phyloP scores from a whole-genome alignment of 2,329 filamentous ascomycete species.

The Cladophialophora exuberans region DNA sequence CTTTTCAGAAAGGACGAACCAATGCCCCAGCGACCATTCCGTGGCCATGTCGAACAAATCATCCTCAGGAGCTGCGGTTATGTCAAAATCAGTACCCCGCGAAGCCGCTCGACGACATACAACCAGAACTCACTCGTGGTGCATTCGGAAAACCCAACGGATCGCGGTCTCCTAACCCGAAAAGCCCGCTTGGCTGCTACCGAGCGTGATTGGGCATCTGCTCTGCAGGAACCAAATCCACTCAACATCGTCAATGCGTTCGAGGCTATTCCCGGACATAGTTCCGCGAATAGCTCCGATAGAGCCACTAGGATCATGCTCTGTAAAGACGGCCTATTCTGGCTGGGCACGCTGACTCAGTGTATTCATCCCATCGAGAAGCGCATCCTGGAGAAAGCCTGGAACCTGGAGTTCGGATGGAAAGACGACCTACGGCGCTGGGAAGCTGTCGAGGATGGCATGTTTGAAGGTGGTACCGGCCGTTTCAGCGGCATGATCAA shows the following conservation, averaged over 20 bases:
- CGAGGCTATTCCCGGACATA: neutral
- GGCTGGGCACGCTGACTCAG: constrained; percentile 36
- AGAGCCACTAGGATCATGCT: neutral
- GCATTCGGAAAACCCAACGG: constrained; percentile 10
- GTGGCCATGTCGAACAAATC: constrained; percentile 46
- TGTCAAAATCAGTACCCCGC: constrained; percentile 39
- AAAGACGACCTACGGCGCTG: constrained; percentile 27
- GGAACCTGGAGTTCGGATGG: constrained; percentile 36
- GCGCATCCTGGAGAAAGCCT: constrained; percentile 34
- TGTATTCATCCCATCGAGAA: constrained; percentile 35
- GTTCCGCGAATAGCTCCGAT: no score
- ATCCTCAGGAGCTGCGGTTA: constrained; percentile 67
- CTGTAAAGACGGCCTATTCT: constrained; percentile 15
- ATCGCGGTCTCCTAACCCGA: constrained; percentile 22
- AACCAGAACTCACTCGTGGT: constrained; percentile 39
- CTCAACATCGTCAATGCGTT: neutral
- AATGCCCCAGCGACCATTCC: constrained; percentile 22
- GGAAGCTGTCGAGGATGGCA: constrained; percentile 36
- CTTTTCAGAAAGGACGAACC: constrained; percentile 26
- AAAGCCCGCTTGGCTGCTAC: constrained; percentile 13
- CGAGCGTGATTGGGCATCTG: neutral
- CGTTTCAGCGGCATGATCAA: constrained; percentile 35
- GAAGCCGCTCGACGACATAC: constrained; percentile 36
- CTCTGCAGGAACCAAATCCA: neutral
- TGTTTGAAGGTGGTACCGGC: constrained; percentile 37